These are phyloP conservation scores for Paraphysoderma sedebokerense DNA, from an alignment of 371 early-diverging fungal species.

Conservation along the genomic window DNA sequence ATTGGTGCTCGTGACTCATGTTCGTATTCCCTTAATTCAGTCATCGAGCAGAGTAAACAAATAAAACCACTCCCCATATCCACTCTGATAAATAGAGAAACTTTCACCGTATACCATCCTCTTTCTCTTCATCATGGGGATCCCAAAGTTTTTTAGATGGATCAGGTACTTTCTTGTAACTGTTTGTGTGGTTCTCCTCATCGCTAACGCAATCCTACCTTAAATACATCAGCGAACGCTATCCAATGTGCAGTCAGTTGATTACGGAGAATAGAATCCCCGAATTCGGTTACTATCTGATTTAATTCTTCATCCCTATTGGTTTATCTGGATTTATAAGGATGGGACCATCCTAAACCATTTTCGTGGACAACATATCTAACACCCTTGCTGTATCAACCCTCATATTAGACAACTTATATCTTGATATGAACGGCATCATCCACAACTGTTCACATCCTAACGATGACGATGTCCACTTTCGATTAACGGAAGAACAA, in stretches of 20 bases:
- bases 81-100: too few relatives aligned
- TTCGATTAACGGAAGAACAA: constrained; percentile 20
- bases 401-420: constrained; percentile 61
- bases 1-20: too few relatives aligned
- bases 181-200: neutral
- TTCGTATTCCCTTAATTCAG: too few relatives aligned
- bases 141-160: constrained; percentile 86
- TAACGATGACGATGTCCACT: constrained; percentile 43
- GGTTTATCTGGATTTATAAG: neutral
- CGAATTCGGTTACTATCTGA: constrained; percentile 64
- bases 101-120: too few relatives aligned
- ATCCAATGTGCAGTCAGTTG: constrained; percentile 82
- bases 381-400: neutral
- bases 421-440: constrained; percentile 99
- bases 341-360: neutral
- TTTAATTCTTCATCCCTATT: neutral
- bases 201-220: neutral
- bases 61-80: too few relatives aligned
- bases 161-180: constrained; percentile 28
- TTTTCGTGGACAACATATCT: neutral
- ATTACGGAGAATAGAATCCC: constrained; percentile 75
- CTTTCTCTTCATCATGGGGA: constrained; percentile 41
- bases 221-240: constrained; percentile 52
- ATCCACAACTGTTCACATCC: constrained; percentile 98
- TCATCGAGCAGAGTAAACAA: too few relatives aligned